These are phyloP conservation scores for Patellaria atrata DNA, from an alignment of 495 filamentous ascomycete species.

Conservation along the genomic window DNA sequence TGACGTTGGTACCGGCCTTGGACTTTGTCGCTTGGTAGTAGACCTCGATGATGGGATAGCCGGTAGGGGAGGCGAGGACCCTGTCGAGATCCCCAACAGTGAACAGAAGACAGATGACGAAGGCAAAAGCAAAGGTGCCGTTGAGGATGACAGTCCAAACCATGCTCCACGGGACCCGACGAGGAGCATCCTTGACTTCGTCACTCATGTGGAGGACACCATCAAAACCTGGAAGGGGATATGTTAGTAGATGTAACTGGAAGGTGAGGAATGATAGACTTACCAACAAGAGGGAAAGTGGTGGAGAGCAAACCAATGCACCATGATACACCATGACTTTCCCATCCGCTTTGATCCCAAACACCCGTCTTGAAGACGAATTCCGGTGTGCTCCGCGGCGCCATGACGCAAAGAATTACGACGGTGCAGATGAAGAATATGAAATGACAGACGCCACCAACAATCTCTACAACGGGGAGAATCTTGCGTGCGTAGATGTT, in stretches of 20 bases:
- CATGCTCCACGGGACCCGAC: constrained; percentile 16
- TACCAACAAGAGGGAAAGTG: constrained; percentile 12
- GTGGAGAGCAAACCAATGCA: constrained; percentile 12
- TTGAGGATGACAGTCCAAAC: constrained; percentile 16
- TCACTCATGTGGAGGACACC: constrained; percentile 20
- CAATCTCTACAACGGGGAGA: constrained; percentile 14
- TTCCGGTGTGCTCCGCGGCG: constrained; percentile 7
- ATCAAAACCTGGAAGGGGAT: constrained; percentile 13
- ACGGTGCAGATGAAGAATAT: constrained; percentile 17
- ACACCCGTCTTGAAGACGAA: constrained; percentile 14
- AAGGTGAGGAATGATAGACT: not conserved
- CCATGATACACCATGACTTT: constrained; percentile 11
- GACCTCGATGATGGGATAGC: constrained; percentile 40
- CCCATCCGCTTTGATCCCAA: constrained; percentile 15
- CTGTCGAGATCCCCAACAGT: constrained; percentile 18
- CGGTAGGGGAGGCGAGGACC: constrained; percentile 24
- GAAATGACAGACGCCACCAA: constrained; percentile 15
- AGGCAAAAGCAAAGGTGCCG: constrained; percentile 13
- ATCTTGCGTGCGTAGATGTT: constrained; percentile 16
- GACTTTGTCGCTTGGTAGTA: constrained; percentile 35
- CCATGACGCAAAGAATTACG: constrained; percentile 11
- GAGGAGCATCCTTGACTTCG: constrained; percentile 14
- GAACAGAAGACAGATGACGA: constrained; percentile 18
- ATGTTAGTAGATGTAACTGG: too few relatives aligned
- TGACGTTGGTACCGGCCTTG: constrained; percentile 31